phyloP scores from a whole-genome alignment of 2,329 filamentous ascomycete species.

The Torrubiellomyces zombiae region DNA sequence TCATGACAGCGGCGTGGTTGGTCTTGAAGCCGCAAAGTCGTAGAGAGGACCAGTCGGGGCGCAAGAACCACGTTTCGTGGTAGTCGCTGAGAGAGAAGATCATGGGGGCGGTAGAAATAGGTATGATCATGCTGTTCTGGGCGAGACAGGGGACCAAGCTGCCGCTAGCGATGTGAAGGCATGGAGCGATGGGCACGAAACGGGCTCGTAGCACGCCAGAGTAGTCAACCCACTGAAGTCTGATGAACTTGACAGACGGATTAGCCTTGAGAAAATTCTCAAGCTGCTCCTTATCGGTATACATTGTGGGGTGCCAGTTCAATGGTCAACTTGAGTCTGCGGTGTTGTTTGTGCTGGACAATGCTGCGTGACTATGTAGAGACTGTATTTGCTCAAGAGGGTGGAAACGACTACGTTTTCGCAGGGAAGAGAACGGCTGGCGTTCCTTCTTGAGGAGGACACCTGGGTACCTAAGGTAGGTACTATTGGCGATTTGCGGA shows the following conservation, averaged over 20 bases:
- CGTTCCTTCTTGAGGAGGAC: too few relatives aligned
- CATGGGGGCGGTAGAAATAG: slow-evolving; percentile 1
- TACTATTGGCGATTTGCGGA: too few relatives aligned
- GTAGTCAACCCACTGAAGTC: slow-evolving; percentile 3
- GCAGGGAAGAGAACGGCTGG: too few relatives aligned
- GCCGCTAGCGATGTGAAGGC: slow-evolving; percentile 1
- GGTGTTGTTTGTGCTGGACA: too few relatives aligned
- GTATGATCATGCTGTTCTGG: slow-evolving; percentile 3
- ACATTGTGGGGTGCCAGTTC: too few relatives aligned
- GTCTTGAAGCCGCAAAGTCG: slow-evolving; percentile 1
- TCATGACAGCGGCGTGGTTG: slow-evolving; percentile 1
- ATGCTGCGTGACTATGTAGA: too few relatives aligned
- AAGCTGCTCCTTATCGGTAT: too few relatives aligned
- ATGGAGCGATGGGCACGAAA: slow-evolving; percentile 2
- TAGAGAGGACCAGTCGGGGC: slow-evolving; percentile 1
- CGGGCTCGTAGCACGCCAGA: slow-evolving; percentile 3
- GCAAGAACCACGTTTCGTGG: not conserved
- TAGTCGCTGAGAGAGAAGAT: slow-evolving; percentile 1
- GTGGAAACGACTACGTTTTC: too few relatives aligned
- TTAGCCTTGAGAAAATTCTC: slow-evolving; percentile 14
- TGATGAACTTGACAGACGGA: slow-evolving; percentile 1
- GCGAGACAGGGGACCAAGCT: not conserved
- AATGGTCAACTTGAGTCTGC: too few relatives aligned
- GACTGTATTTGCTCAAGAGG: too few relatives aligned
- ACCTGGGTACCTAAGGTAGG: too few relatives aligned